A percentile compares a stretch with the other conserved stretches of the same genome.
Conservation (phyloP, 2,329 filamentous ascomycete genomes). For the Microdochium paspali region DNA sequence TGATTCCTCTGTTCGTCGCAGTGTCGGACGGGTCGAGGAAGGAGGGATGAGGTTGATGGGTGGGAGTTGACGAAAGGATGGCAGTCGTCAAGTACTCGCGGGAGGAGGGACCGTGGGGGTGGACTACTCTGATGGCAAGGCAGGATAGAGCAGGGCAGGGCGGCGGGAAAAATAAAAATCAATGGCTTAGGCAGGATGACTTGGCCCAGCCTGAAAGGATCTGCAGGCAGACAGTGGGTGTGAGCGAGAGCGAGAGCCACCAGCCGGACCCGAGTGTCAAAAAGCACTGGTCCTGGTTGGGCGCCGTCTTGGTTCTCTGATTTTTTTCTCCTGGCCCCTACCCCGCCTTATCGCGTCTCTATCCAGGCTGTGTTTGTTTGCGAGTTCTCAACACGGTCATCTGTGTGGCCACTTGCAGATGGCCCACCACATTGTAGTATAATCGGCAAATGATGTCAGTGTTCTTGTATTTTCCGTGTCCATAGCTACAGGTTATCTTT, state of each 20-base stretch:
- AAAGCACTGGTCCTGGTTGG: not conserved
- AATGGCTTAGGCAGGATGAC: not conserved
- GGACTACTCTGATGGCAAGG: no score
- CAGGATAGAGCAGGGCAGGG: not conserved
- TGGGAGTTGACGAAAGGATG: not conserved
- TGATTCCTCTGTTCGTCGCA: not conserved
- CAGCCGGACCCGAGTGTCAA: not conserved
- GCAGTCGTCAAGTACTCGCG: not conserved
- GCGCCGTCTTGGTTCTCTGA: not conserved
- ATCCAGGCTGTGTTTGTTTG: no score
- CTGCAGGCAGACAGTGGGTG: not conserved
- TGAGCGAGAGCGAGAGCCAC: not conserved
- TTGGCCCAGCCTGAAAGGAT: not conserved
- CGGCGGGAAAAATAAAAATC: not conserved
- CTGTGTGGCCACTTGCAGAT: no score
- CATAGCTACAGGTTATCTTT: no score
- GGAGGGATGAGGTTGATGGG: not conserved
- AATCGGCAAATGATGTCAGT: no score
- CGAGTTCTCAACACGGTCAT: no score
- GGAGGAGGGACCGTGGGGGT: not conserved
- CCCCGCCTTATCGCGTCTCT: not conserved
- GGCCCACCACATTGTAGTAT: no score
- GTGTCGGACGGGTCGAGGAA: not conserved
- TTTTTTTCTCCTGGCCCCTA: not conserved
- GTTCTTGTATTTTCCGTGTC: no score